Percentiles rank a stretch among this genome's conserved stretches.
phyloP scores from a whole-genome alignment of 208 protist species.

The Leishmania mexicana region DNA sequence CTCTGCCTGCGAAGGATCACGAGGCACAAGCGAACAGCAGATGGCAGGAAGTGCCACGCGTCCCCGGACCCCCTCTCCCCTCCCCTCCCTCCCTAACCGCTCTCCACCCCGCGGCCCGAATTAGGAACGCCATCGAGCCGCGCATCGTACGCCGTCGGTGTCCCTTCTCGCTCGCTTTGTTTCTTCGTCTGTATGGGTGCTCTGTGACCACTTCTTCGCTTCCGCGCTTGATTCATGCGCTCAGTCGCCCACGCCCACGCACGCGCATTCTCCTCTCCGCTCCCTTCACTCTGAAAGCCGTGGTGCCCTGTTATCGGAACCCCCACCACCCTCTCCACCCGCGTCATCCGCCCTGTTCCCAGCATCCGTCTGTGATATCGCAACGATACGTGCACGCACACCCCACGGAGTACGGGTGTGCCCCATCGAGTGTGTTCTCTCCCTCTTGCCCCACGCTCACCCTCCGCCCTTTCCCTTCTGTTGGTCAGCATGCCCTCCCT shows the following conservation, averaged over 20 bases:
- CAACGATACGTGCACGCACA: neutral
- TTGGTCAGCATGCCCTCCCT: constrained; percentile 38
- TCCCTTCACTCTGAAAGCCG: too few species aligned
- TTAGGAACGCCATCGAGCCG: too few species aligned
- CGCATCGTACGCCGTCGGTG: too few species aligned
- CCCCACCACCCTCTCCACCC: too few species aligned
- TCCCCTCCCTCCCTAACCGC: neutral
- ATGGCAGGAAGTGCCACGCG: neutral
- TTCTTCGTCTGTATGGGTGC: neutral
- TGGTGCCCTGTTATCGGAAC: too few species aligned
- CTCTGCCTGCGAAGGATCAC: neutral
- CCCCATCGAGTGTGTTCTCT: neutral
- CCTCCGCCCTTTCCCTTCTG: constrained; percentile 5
- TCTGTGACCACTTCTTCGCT: neutral
- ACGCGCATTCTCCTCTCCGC: neutral
- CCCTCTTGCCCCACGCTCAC: constrained; percentile 4
- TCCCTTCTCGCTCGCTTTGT: neutral
- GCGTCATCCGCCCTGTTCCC: neutral
- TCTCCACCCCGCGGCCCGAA: neutral
- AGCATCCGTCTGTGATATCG: neutral
- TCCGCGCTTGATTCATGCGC: neutral
- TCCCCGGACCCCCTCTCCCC: neutral
- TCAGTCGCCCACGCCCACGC: neutral
- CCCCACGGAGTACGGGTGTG: neutral
- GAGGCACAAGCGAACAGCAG: neutral